Percentiles rank a stretch among this genome's conserved stretches.
Evolutionary conservation across 768 basidiomycete species (phyloP).

Genomic region (Psilocybe tampanensis): DNA sequence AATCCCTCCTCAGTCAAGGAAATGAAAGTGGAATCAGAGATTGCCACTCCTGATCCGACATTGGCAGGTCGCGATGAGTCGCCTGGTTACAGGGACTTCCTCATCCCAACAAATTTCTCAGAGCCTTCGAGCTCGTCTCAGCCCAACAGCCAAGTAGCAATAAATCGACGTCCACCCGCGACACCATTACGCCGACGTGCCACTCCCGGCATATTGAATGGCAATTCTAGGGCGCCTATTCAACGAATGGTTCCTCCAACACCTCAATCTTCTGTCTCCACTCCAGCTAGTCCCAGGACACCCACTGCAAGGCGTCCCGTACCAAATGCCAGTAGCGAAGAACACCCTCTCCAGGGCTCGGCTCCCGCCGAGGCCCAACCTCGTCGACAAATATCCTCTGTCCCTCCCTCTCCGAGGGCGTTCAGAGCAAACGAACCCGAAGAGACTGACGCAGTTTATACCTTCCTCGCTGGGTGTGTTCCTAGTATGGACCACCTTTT

Average conservation of each 20-base stretch:
- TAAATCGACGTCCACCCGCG: neutral
- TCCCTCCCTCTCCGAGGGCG: neutral
- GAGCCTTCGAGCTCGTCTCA: neutral
- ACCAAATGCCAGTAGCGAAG: too few relatives aligned
- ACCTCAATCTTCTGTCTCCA: too few relatives aligned
- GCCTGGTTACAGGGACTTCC: neutral
- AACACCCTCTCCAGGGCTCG: too few relatives aligned
- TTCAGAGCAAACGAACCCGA: neutral
- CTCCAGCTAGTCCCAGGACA: too few relatives aligned
- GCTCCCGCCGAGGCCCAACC: neutral
- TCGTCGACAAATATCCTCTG: neutral
- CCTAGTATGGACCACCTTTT: conserved; percentile 12
- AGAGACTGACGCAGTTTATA: neutral
- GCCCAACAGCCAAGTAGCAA: neutral
- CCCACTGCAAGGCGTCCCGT: too few relatives aligned
- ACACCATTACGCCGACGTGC: neutral
- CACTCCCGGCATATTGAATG: neutral
- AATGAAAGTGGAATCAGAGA: neutral
- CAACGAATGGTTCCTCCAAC: too few relatives aligned
- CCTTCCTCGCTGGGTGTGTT: conserved; percentile 8
- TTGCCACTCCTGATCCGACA: too few relatives aligned
- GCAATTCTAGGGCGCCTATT: neutral
- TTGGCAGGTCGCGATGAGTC: too few relatives aligned
- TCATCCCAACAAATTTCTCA: neutral
- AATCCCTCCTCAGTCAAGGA: neutral